phyloP scores from a whole-genome alignment of 306 rosid species.

The Ziziphus jujuba region DNA sequence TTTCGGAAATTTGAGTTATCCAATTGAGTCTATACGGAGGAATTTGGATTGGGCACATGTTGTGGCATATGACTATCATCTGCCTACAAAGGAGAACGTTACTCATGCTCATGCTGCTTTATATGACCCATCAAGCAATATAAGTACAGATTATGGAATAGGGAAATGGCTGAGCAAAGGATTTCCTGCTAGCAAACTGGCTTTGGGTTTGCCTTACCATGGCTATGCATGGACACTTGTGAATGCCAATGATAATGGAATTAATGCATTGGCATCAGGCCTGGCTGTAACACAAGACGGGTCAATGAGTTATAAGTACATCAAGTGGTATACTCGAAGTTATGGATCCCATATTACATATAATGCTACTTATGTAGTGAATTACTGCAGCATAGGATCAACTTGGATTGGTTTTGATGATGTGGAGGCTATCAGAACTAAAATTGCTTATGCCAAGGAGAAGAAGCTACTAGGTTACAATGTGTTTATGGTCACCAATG shows the following conservation, averaged over 20 bases:
- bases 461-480: conserved; percentile 33
- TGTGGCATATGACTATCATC: conserved; percentile 35
- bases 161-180: conserved; percentile 30
- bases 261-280: conserved; percentile 28
- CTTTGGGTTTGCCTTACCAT: conserved; percentile 40
- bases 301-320: conserved; percentile 30
- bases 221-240: conserved; percentile 44
- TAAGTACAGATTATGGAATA: conserved; percentile 32
- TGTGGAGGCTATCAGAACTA: conserved; percentile 32
- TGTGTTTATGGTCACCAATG: conserved; percentile 34
- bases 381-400: conserved; percentile 37
- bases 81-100: neutral
- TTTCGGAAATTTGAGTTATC: neutral
- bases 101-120: conserved; percentile 26
- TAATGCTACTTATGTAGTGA: conserved; percentile 35
- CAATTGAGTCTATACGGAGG: conserved; percentile 20
- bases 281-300: conserved; percentile 10
- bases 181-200: conserved; percentile 25
- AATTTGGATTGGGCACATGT: conserved; percentile 34
- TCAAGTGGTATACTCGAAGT: conserved; percentile 11
- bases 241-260: conserved; percentile 22
- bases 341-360: conserved; percentile 9
- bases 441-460: conserved; percentile 40
- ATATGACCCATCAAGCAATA: conserved; percentile 1
- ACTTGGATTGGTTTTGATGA: conserved; percentile 50